A percentile compares a stretch with the other conserved stretches of the same genome.
These are phyloP conservation scores for Penicillium expansum DNA, from an alignment of 2,329 filamentous ascomycete genomes.

Conservation along the genomic window DNA sequence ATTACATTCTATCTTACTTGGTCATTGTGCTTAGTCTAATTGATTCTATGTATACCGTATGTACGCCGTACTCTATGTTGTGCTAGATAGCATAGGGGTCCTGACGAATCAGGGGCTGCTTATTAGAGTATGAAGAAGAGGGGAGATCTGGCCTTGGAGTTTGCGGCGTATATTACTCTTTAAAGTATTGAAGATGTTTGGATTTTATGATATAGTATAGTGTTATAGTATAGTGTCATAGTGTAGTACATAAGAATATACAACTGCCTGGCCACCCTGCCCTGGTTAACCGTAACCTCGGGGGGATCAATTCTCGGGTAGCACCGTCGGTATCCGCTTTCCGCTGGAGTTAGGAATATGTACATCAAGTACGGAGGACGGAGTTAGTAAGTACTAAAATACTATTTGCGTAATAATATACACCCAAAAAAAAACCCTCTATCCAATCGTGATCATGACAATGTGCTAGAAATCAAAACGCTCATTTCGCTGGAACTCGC, in stretches of 20 bases:
- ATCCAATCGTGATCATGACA: conserved; percentile 17
- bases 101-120: conserved; percentile 28
- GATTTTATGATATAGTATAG: not conserved
- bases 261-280: conserved; percentile 3
- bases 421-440: conserved; percentile 6
- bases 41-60: too few species aligned
- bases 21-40: not conserved
- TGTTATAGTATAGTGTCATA: not conserved
- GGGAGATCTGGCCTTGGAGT: conserved; percentile 4
- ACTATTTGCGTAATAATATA: not conserved
- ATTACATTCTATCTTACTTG: not conserved
- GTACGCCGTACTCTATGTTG: not conserved
- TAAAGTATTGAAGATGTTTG: not conserved
- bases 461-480: conserved; percentile 11
- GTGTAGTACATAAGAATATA: not conserved
- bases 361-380: too few species aligned
- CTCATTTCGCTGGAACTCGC: conserved; percentile 45
- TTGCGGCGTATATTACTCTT: not conserved
- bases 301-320: conserved; percentile 22
- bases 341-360: too few species aligned
- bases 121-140: conserved; percentile 20
- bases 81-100: not conserved
- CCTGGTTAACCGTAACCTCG: conserved; percentile 26
- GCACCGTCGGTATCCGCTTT: conserved; percentile 22
- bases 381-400: too few species aligned